A percentile compares a stretch with the other conserved stretches of the same genome.
These are phyloP conservation scores for Hippophae tibetana DNA, from an alignment of 306 rosid species.

Conservation along the genomic window DNA sequence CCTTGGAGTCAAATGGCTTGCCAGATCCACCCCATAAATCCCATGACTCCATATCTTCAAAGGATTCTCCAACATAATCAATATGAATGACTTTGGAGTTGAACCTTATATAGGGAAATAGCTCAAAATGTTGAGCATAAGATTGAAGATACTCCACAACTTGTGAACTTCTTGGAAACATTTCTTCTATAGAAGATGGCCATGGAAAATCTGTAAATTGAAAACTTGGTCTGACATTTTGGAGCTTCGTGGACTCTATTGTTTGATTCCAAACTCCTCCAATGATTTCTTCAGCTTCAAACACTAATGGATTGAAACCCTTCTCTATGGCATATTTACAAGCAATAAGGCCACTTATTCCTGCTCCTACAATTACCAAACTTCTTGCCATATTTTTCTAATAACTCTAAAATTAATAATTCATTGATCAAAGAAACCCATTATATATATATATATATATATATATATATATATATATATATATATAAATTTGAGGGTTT, in stretches of 20 bases:
- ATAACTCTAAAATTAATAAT: no score
- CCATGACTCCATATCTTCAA: conserved; percentile 30
- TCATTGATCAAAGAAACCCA: no score
- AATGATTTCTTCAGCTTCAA: conserved; percentile 33
- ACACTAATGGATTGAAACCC: conserved; percentile 35
- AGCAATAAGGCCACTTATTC: conserved; percentile 42
- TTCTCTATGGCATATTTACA: conserved; percentile 31
- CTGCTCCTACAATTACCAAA: conserved; percentile 44
- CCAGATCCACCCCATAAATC: conserved; percentile 45
- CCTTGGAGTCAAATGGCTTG: conserved; percentile 36
- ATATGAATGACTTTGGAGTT: conserved; percentile 33
- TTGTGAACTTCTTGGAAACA: conserved; percentile 24
- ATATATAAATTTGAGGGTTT: no score
- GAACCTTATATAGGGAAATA: conserved; percentile 33
- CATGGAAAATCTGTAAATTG: conserved; percentile 45
- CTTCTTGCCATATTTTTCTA: conserved; percentile 22
- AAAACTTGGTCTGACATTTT: conserved; percentile 15
- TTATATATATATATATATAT: no score
- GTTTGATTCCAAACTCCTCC: conserved; percentile 52
- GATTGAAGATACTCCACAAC: conserved; percentile 31
- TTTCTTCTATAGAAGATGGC: conserved; percentile 31
- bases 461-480: no score
- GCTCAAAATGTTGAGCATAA: conserved; percentile 35
- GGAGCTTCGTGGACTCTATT: conserved; percentile 37
- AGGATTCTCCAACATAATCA: conserved; percentile 32